A percentile compares a stretch with the other conserved stretches of the same genome.
phyloP scores from a whole-genome alignment of 129 eudicot genomes.

The Cynara cardunculus region DNA sequence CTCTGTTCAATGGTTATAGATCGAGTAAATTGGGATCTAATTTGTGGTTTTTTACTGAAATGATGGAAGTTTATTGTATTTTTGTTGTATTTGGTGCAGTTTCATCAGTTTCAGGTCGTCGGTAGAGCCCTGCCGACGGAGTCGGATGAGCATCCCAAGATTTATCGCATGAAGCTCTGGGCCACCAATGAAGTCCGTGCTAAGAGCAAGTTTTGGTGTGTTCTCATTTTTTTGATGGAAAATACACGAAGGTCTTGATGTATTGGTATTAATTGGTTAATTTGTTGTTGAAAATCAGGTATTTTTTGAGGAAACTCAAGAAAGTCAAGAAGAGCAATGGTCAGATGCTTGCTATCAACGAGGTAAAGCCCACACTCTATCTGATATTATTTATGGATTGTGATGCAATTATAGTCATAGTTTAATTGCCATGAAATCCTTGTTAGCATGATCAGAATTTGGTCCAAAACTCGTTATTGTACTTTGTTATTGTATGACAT shows the following conservation, averaged over 20 bases:
- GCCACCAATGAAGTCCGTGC: slow-evolving; percentile 97
- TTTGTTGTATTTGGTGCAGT: slow-evolving; percentile 38
- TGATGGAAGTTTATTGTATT: not conserved
- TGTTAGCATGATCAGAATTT: not conserved
- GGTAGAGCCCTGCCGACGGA: slow-evolving; percentile 89
- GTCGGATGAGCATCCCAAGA: slow-evolving; percentile 87
- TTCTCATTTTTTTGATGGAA: not conserved
- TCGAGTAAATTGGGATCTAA: not conserved
- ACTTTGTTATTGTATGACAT: not conserved
- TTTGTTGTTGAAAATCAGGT: slow-evolving; percentile 42
- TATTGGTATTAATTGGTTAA: not conserved
- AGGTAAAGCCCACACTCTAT: slow-evolving; percentile 37
- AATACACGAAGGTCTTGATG: not conserved
- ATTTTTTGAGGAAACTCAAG: slow-evolving; percentile 90
- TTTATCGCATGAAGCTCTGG: slow-evolving; percentile 97
- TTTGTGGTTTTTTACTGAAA: not conserved
- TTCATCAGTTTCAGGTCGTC: slow-evolving; percentile 94
- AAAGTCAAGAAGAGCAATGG: slow-evolving; percentile 97
- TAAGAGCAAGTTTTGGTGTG: slow-evolving; percentile 86
- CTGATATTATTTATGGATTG: not conserved
- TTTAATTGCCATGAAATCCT: not conserved
- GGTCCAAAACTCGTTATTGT: not conserved
- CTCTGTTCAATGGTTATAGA: not conserved
- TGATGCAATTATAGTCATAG: not conserved
- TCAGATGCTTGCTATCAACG: slow-evolving; percentile 96